A percentile compares a stretch with the other conserved stretches of the same genome.
phyloP scores from a whole-genome alignment of 2,329 filamentous ascomycete species.

The Podosphaera xanthii region DNA sequence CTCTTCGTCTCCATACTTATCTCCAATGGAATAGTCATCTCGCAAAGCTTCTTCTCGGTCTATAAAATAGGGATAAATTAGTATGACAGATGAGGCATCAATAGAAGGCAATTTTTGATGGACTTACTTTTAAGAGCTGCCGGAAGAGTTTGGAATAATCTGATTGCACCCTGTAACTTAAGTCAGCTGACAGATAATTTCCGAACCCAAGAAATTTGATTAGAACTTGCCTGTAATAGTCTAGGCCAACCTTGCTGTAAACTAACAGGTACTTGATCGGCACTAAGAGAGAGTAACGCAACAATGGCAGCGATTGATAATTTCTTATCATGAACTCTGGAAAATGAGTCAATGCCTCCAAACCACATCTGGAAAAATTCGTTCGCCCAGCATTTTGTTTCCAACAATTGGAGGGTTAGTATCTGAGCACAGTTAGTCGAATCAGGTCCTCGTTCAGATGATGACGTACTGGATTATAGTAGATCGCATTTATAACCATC shows the following conservation, averaged over 20 bases:
- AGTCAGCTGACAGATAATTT: not conserved
- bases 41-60: constrained; percentile 80
- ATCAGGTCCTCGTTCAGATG: not conserved
- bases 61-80: constrained; percentile 14
- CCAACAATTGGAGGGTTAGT: constrained; percentile 67
- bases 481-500: constrained; percentile 94
- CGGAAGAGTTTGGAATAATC: constrained; percentile 79
- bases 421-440: constrained; percentile 15
- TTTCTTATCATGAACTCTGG: constrained; percentile 94
- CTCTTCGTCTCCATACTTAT: constrained; percentile 44
- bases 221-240: constrained; percentile 34
- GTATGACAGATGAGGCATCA: not conserved
- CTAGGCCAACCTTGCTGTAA: constrained; percentile 90
- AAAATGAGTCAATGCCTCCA: constrained; percentile 81
- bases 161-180: constrained; percentile 42
- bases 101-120: not conserved
- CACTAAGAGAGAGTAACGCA: constrained; percentile 55
- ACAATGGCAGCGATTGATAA: constrained; percentile 87
- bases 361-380: constrained; percentile 99
- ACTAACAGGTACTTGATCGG: constrained; percentile 69
- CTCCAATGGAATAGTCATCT: constrained; percentile 59
- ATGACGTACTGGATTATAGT: constrained; percentile 59
- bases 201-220: not conserved
- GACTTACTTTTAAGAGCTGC: constrained; percentile 54
- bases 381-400: constrained; percentile 84